A percentile compares a stretch with the other conserved stretches of the same genome.
phyloP scores from a whole-genome alignment of 257 asterid species.

The Nicotiana paniculata region DNA sequence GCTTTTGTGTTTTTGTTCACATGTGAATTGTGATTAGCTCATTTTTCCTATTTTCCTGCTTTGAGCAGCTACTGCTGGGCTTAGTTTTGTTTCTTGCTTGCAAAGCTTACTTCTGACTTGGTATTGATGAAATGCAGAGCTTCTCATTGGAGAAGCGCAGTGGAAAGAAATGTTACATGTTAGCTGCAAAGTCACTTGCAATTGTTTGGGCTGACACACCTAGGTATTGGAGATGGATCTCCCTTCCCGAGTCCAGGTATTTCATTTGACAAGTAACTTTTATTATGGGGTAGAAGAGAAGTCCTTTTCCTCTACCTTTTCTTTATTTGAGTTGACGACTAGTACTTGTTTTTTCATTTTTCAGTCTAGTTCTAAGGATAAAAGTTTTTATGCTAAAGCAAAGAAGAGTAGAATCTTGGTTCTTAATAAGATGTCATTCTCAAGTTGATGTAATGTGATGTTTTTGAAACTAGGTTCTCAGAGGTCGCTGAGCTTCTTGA shows the following conservation, averaged over 20 bases:
- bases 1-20: background rate
- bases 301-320: background rate
- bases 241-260: slow-evolving; percentile 58
- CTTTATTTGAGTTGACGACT: background rate
- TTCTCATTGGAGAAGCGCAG: slow-evolving; percentile 56
- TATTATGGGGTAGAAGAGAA: background rate
- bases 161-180: slow-evolving; percentile 71
- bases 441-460: background rate
- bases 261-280: background rate
- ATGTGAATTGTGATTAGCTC: background rate
- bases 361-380: background rate
- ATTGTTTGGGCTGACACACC: slow-evolving; percentile 58
- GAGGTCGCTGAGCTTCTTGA: slow-evolving; percentile 57
- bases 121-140: slow-evolving; percentile 37
- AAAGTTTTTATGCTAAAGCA: background rate
- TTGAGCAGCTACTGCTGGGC: background rate
- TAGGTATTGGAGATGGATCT: slow-evolving; percentile 54
- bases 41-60: background rate
- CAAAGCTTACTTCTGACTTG: slow-evolving; percentile 14
- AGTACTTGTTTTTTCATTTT: background rate
- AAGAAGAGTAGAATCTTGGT: background rate
- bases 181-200: slow-evolving; percentile 55
- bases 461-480: slow-evolving; percentile 30
- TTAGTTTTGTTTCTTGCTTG: background rate
- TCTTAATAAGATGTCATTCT: background rate